A percentile compares a stretch with the other conserved stretches of the same genome.
These are phyloP conservation scores for Leccinum obscurum DNA, from an alignment of 768 basidiomycete genomes.

Conservation along the genomic window DNA sequence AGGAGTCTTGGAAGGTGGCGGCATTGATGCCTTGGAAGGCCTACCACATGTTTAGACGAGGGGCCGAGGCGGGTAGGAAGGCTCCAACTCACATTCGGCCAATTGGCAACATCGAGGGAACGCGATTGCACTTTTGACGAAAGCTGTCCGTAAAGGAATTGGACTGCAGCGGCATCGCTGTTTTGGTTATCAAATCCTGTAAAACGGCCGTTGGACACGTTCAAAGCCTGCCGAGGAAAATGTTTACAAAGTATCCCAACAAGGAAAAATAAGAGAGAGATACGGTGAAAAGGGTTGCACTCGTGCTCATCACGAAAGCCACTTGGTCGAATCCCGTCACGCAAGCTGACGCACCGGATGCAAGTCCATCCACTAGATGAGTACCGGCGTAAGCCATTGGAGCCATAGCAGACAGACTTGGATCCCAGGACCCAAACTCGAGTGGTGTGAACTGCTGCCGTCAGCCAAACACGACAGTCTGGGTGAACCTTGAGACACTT, in stretches of 20 bases:
- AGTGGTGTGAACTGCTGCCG: conserved; percentile 52
- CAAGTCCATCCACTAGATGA: conserved; percentile 53
- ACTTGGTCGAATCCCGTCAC: conserved; percentile 75
- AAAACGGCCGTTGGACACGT: conserved; percentile 43
- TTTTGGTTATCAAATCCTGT: conserved; percentile 12
- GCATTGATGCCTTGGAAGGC: too few relatives aligned
- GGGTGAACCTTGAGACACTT: conserved; percentile 17
- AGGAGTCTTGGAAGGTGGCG: too few relatives aligned
- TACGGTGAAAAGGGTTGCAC: conserved; percentile 69
- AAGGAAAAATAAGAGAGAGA: conserved; percentile 6
- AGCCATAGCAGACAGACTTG: conserved; percentile 66
- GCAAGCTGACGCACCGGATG: conserved; percentile 58
- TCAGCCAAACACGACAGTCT: background rate
- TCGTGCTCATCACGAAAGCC: conserved; percentile 73
- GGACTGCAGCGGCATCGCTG: conserved; percentile 32
- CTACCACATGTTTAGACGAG: too few relatives aligned
- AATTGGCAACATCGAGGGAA: conserved; percentile 63
- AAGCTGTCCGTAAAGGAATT: conserved; percentile 51
- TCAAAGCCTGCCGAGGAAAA: conserved; percentile 46
- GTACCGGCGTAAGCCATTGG: conserved; percentile 68
- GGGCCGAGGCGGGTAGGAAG: background rate
- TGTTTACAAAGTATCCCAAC: background rate
- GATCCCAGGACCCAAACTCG: conserved; percentile 76
- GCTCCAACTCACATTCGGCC: conserved; percentile 52
- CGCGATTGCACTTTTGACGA: conserved; percentile 46